Conservation (phyloP, 2,329 filamentous ascomycete species). For the Spiromastix sp. region DNA sequence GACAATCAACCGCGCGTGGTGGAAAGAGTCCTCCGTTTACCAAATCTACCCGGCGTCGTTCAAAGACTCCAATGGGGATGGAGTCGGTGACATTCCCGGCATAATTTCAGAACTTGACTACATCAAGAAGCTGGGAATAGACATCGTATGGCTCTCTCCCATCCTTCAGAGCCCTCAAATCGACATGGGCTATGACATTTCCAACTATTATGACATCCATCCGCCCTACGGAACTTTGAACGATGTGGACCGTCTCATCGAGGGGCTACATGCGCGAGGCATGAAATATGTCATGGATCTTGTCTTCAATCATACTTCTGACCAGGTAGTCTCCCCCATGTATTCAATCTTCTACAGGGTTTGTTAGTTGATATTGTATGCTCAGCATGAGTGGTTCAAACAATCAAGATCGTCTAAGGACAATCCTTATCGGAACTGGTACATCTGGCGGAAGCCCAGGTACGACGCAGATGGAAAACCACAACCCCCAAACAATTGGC, state of each 20-base stretch:
- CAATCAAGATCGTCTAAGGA: conserved; percentile 47
- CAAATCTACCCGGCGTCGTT: conserved; percentile 55
- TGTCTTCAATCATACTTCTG: conserved; percentile 32
- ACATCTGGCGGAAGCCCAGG: conserved; percentile 53
- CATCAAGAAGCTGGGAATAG: conserved; percentile 37
- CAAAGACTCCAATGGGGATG: conserved; percentile 47
- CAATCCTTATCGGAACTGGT: conserved; percentile 50
- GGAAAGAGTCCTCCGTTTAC: conserved; percentile 52
- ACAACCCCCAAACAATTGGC: conserved; percentile 51
- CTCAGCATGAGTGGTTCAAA: conserved; percentile 55
- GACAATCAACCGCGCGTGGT: conserved; percentile 37
- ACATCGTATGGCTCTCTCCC: conserved; percentile 27
- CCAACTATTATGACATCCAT: conserved; percentile 36
- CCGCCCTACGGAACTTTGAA: conserved; percentile 34
- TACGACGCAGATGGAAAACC: conserved; percentile 44
- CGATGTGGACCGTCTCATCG: conserved; percentile 36
- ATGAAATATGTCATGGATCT: conserved; percentile 41
- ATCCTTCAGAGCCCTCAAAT: conserved; percentile 30
- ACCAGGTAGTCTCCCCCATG: conserved; percentile 17
- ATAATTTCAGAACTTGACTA: conserved; percentile 49
- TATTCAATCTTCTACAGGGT: not conserved
- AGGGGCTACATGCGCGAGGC: conserved; percentile 31
- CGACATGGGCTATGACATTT: conserved; percentile 45
- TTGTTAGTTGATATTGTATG: not conserved
- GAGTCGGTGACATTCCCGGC: conserved; percentile 47